These are phyloP conservation scores for Adansonia madagascariensis DNA, from an alignment of 441 rosid genomes.

Conservation along the genomic window DNA sequence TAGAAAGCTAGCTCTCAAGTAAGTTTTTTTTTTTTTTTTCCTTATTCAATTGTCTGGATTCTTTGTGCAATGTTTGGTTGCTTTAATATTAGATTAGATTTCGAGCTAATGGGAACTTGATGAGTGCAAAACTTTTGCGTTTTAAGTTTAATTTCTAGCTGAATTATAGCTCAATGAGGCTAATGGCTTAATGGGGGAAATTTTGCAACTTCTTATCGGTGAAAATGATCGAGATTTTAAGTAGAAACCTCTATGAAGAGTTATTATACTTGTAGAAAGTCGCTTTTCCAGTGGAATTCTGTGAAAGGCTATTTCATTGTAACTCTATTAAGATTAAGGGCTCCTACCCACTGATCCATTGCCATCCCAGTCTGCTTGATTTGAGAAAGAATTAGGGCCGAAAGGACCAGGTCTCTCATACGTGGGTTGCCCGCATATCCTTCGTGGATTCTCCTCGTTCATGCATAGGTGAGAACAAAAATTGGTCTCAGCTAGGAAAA, in stretches of 20 bases:
- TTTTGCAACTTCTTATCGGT: not conserved
- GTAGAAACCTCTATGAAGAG: not conserved
- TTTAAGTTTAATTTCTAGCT: constrained; percentile 6
- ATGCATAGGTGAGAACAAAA: no score
- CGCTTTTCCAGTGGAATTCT: not conserved
- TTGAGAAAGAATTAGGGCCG: no score
- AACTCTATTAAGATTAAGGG: no score
- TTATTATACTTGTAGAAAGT: not conserved
- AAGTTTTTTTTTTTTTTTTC: constrained; percentile 17
- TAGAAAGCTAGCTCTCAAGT: constrained; percentile 93
- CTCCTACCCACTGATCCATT: no score
- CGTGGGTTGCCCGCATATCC: no score
- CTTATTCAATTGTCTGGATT: not conserved
- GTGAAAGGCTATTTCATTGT: not conserved
- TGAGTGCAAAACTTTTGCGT: constrained; percentile 12
- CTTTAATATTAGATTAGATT: not conserved
- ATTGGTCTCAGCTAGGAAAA: no score
- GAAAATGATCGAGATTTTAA: not conserved
- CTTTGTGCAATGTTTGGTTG: not conserved
- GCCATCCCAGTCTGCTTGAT: no score
- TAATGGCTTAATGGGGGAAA: not conserved
- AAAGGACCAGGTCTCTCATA: no score
- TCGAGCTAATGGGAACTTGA: constrained; percentile 15
- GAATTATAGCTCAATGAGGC: constrained; percentile 19
- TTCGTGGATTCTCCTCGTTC: no score